Base-by-base conservation (phyloP, 2,329 filamentous ascomycete genomes). In the Fusarium brachygibbosum region DNA sequence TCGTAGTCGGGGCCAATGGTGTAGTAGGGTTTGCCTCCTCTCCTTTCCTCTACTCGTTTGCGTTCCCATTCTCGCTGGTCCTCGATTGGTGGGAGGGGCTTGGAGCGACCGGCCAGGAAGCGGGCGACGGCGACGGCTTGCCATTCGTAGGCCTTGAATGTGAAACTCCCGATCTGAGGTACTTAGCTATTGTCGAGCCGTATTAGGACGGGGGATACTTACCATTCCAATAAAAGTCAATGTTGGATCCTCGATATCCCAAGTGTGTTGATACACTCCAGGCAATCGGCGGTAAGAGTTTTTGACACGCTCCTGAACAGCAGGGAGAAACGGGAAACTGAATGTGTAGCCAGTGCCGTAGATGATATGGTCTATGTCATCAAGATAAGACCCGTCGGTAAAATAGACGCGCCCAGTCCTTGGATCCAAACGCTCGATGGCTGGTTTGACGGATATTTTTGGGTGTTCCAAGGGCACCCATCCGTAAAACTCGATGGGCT, bases 61-160 rank as follows among this genome's bases (percentile, higher is more conserved):
- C 66, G 48, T 12, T 73, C 70, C 70, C 70, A 73, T 23, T 72
- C 68, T 0, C 71, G 53, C 11, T 73, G 70, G 8, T 58, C 35
- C 3, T 44, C 40, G 4, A 63, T 31, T 9, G 57, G 42, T 0
- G 68, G 70, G 0, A 71, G 46, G 1, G 68, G 54, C 6, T 58
- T 63, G 2, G 60, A 37, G 9, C 60, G 60, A 2, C 65, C 57
- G 1, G 68, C 63, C 0, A 71, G 38, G 31, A 63, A 58, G 6
- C 70, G 56, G 2, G 68, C 61, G 1, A 73, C 38, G 1, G 70
- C 70, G 11, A 68, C 70, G 0, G 64, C 69, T 19, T 73, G 70
- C 62, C 65, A 73, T 29, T 73, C 70, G 2, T 71, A 73, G 11
- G 68, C 70, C 3, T 69, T 66, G 21, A 73, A 73, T 0, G 70